Base-by-base conservation (phyloP, 106 monocot species). In the Platanthera guangdongensis region DNA sequence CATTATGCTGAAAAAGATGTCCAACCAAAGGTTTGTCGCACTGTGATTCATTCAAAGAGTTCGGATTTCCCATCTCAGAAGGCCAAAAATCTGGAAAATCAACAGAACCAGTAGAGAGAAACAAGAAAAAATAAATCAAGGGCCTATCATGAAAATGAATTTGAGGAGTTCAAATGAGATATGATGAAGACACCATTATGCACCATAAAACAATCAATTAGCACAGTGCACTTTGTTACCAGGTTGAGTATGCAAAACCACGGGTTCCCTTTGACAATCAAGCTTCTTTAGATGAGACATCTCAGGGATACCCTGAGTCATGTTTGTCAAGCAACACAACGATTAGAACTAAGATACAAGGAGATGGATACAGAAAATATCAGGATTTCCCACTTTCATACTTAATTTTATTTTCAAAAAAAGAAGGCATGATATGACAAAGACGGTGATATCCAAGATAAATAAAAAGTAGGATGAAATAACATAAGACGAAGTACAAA, bases 31-130 rank as follows among this genome's bases (percentile, higher is more conserved):
- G 78, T 50, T 65, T 49, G 15, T 81, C 50, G 51, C 25, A 75
- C 14, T 60, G 65, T 25, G 80, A 74, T 70, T 46, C 51, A 39
- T 53, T 79, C 51, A 50, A 59, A 74, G 19, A 50, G 47, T 51
- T 74, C 21, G 11, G 28, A 52, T 13, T 52, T 45, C 21, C 67
- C 74, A 50, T 74, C 12, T 74, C 65, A 75, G 52, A 74, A 15
- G 21, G 49, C 52, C 39, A 47, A 14, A 14, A 51, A 62, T 80
- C 80, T 53, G 64, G 32, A n/a, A 19, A 79, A 25, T 63, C 18
- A 12, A 63, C 19, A 10, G 22, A 47, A 74, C 45, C 73, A 30
- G 60, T 6, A 30, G 21, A 32, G 53, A 55, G 16, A 32, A 57
- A 75, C 9, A 52, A 12, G 12, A 75, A 75, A 53, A 28, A 28